Evolutionary conservation across 345 rosid species (phyloP).

Genomic region (Lenwebbia sp.): DNA sequence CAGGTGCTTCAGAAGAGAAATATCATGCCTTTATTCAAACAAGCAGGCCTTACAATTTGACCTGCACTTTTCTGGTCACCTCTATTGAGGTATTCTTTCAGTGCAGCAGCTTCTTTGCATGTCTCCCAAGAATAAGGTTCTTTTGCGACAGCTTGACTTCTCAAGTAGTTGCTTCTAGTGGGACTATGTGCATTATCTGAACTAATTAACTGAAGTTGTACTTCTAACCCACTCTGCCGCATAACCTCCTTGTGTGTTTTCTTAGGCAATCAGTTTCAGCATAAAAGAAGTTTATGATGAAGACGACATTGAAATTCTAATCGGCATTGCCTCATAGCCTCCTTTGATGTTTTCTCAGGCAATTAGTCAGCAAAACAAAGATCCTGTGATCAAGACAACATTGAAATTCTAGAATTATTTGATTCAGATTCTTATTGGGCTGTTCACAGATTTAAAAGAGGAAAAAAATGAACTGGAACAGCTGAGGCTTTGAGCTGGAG

Average conservation of each 20-base stretch:
- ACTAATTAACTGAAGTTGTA: not conserved
- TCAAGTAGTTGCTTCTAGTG: not conserved
- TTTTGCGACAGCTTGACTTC: not conserved
- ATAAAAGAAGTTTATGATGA: not conserved
- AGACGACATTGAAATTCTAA: not conserved
- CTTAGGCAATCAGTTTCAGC: not conserved
- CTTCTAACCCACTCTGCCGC: not conserved
- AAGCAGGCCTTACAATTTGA: not conserved
- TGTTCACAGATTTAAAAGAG: not conserved
- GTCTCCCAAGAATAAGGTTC: not conserved
- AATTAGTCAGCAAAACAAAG: not conserved
- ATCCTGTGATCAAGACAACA: not conserved
- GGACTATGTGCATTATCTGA: not conserved
- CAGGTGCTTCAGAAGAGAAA: not conserved
- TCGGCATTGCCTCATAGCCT: not conserved
- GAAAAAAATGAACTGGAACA: not conserved
- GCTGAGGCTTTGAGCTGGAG: not conserved
- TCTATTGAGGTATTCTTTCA: not conserved
- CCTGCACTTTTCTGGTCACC: not conserved
- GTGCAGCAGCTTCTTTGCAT: not conserved
- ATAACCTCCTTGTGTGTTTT: not conserved
- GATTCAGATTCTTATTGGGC: not conserved
- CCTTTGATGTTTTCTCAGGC: not conserved
- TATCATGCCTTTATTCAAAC: not conserved
- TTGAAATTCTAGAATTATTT: not conserved